Evolutionary conservation across 2,329 filamentous ascomycete genomes (phyloP).

Genomic region (Septoria linicola): DNA sequence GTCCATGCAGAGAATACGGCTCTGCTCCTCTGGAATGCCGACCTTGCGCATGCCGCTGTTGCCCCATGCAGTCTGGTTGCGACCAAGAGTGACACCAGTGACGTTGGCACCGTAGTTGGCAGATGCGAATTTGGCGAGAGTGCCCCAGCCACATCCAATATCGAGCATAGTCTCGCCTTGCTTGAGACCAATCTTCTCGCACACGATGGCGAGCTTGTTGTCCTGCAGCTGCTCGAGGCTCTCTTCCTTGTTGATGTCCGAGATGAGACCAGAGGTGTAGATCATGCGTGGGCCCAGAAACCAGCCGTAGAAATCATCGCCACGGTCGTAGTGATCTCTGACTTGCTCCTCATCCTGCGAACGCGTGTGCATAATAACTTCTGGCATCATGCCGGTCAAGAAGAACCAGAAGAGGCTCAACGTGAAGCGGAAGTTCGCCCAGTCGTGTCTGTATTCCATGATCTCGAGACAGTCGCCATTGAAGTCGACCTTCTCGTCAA

Average conservation of each 20-base stretch:
- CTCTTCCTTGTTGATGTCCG: slow-evolving; percentile 83
- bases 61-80: slow-evolving; percentile 96
- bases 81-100: slow-evolving; percentile 88
- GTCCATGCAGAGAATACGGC: slow-evolving; percentile 90
- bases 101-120: slow-evolving; percentile 84
- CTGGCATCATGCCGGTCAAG: slow-evolving; percentile 80
- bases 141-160: slow-evolving; percentile 98
- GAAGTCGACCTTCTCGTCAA: slow-evolving; percentile 90
- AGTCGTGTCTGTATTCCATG: slow-evolving; percentile 93
- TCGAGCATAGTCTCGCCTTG: slow-evolving; percentile 81
- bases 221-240: slow-evolving; percentile 92
- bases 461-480: slow-evolving; percentile 88
- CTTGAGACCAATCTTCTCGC: slow-evolving; percentile 88
- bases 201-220: slow-evolving; percentile 93
- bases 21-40: slow-evolving; percentile 82
- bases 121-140: slow-evolving; percentile 87
- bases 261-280: slow-evolving; percentile 94
- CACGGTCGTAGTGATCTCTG: slow-evolving; percentile 94
- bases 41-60: slow-evolving; percentile 82
- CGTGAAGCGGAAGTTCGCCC: slow-evolving; percentile 93
- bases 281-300: slow-evolving; percentile 98
- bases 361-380: slow-evolving; percentile 88
- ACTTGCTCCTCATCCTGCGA: slow-evolving; percentile 98
- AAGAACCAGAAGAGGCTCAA: slow-evolving; percentile 82
- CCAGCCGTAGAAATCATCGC: slow-evolving; percentile 98